Percentiles rank a stretch among this genome's conserved stretches.
phyloP scores from a whole-genome alignment of 2,329 filamentous ascomycete genomes.

The Clarireedia paspali region DNA sequence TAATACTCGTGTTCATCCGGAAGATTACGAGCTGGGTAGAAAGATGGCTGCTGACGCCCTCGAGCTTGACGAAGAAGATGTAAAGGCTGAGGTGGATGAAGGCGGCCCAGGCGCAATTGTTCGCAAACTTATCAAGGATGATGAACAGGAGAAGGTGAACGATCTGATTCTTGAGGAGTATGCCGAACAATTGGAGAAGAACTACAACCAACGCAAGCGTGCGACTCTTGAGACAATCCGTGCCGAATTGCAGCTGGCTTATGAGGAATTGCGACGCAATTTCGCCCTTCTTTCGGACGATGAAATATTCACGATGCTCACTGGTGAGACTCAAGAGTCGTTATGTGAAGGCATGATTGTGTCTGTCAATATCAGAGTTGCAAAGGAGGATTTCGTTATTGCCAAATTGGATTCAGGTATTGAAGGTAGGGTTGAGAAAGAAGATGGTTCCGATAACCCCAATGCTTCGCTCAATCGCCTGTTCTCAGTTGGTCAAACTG shows the following conservation, averaged over 20 bases:
- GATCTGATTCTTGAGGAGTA: conserved; percentile 96
- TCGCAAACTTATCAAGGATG: conserved; percentile 88
- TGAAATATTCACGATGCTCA: conserved; percentile 93
- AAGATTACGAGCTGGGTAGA: conserved; percentile 94
- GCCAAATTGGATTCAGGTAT: conserved; percentile 91
- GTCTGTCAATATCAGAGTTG: conserved; percentile 77
- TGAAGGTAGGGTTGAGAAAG: conserved; percentile 76
- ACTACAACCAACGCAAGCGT: conserved; percentile 89
- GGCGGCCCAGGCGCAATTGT: conserved; percentile 86
- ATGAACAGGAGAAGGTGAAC: conserved; percentile 90
- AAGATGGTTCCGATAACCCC: conserved; percentile 69
- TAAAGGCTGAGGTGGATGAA: conserved; percentile 88
- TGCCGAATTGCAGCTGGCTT: conserved; percentile 83
- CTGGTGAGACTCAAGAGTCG: conserved; percentile 81
- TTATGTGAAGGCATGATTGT: conserved; percentile 87
- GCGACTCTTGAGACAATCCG: conserved; percentile 95
- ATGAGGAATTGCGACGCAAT: conserved; percentile 83
- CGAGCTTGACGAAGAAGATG: conserved; percentile 94
- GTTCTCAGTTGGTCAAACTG: conserved; percentile 72
- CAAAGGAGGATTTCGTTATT: conserved; percentile 88
- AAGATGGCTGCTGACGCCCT: conserved; percentile 98
- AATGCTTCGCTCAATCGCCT: conserved; percentile 63
- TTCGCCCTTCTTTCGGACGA: conserved; percentile 64
- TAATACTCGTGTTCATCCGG: conserved; percentile 93
- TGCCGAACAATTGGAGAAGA: conserved; percentile 86